Conservation (phyloP, 2,329 filamentous ascomycete species). For the Colletotrichum sp. region DNA sequence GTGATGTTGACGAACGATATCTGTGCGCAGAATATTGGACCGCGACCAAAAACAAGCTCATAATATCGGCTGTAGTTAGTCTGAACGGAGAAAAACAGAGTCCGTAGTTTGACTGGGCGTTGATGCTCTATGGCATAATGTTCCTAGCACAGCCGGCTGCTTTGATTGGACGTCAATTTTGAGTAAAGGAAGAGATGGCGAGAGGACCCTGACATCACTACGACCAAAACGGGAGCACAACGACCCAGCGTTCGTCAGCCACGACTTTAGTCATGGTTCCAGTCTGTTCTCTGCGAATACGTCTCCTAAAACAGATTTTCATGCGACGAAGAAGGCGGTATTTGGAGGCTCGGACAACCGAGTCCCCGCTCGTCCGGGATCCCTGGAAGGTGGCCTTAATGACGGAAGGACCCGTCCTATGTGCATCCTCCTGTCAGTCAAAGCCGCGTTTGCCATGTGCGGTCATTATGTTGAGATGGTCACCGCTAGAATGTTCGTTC, state of each 20-base stretch:
- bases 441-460: background rate
- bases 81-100: accelerated
- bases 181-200: background rate
- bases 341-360: background rate
- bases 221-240: background rate
- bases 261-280: background rate
- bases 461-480: background rate
- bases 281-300: background rate
- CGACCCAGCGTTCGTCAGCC: background rate
- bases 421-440: background rate
- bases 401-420: background rate
- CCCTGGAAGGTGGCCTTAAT: background rate
- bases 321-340: background rate
- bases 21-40: no score
- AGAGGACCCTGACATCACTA: background rate
- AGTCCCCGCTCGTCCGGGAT: background rate
- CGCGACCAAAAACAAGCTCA: no score
- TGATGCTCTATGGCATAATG: background rate
- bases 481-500: background rate
- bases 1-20: no score
- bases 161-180: background rate
- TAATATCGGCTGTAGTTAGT: background rate
- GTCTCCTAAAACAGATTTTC: background rate
- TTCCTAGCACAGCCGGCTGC: background rate
- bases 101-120: background rate